phyloP scores from a whole-genome alignment of 2,329 filamentous ascomycete species.

The Chrysosphaeria jannelii region DNA sequence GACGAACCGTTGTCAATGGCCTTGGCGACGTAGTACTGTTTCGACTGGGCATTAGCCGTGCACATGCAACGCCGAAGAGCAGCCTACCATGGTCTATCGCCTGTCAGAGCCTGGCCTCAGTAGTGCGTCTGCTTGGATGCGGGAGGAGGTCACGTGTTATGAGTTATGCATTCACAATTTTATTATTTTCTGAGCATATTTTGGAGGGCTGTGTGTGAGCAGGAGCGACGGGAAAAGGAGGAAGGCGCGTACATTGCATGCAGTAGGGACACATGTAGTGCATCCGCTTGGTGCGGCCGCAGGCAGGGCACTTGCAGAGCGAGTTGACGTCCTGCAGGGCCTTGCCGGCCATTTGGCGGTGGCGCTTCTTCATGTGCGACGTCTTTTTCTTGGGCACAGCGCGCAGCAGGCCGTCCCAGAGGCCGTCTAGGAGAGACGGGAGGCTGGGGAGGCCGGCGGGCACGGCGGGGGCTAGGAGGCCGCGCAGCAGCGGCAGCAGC shows the following conservation, averaged over 20 bases:
- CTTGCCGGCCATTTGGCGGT: conserved; percentile 86
- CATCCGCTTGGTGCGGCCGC: conserved; percentile 62
- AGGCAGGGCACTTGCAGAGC: conserved; percentile 69
- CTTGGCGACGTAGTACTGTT: conserved; percentile 88
- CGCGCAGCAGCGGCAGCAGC: conserved; percentile 6
- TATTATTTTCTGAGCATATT: conserved; percentile 11
- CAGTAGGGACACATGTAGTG: conserved; percentile 75
- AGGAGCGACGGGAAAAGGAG: no score
- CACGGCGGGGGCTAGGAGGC: conserved; percentile 11
- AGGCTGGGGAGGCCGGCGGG: conserved; percentile 16
- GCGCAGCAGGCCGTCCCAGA: conserved; percentile 78
- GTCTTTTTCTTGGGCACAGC: conserved; percentile 98
- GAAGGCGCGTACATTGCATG: conserved; percentile 4
- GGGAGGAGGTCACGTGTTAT: no score
- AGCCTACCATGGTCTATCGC: no score
- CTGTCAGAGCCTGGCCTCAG: no score
- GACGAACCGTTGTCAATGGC: conserved; percentile 75
- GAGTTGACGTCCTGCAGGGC: conserved; percentile 69
- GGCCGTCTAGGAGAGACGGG: conserved; percentile 33
- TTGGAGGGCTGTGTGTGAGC: conserved; percentile 18
- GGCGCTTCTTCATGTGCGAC: conserved; percentile 81
- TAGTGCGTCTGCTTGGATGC: no score
- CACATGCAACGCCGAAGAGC: no score
- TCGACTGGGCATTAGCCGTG: conserved; percentile 43
- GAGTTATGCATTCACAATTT: no score